phyloP scores from a whole-genome alignment of 192 early-diverging fungal genomes.

The Thamnidium elegans region DNA sequence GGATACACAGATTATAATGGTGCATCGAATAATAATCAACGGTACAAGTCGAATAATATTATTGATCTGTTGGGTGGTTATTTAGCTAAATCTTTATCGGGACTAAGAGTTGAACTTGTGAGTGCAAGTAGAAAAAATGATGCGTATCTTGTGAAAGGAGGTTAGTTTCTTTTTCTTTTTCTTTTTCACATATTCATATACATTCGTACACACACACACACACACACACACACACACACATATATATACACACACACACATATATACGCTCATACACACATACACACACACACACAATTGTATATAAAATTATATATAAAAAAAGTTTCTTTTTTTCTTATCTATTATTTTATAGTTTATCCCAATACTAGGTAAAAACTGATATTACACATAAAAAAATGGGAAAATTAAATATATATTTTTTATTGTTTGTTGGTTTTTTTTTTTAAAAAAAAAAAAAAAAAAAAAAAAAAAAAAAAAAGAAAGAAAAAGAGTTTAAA shows the following conservation, averaged over 20 bases:
- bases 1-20: constrained; percentile 31
- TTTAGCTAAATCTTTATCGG: constrained; percentile 30
- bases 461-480: no score
- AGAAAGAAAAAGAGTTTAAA: constrained; percentile 4
- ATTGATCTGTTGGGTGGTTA: constrained; percentile 35
- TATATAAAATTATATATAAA: no score
- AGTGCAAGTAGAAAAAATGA: constrained; percentile 2
- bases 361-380: constrained; percentile 3
- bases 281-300: no score
- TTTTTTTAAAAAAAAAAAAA: no score
- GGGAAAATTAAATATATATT: neutral
- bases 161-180: constrained; percentile 30
- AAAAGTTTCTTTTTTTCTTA: neutral
- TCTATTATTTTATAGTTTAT: neutral
- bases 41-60: constrained; percentile 13
- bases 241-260: no score
- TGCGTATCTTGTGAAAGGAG: constrained; percentile 40
- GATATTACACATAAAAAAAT: neutral
- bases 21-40: neutral
- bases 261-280: no score
- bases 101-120: constrained; percentile 37
- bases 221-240: no score
- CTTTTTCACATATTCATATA: neutral
- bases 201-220: no score
- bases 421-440: constrained; percentile 5